Conservation (phyloP, 306 rosid genomes). For the Mimosa bimucronata region DNA sequence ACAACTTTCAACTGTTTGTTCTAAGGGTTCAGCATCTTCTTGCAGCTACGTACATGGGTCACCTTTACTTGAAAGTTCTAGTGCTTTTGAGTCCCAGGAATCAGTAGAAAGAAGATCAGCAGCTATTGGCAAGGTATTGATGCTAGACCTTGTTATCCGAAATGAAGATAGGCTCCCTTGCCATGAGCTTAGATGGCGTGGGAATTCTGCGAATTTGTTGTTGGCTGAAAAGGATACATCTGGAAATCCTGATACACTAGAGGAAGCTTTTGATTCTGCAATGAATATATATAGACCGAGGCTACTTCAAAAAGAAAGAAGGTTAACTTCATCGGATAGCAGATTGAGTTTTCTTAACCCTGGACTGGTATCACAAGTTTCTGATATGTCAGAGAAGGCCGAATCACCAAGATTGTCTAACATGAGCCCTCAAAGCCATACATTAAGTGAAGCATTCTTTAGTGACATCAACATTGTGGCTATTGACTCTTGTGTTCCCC, state of each 20-base stretch:
- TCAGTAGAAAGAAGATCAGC: conserved; percentile 70
- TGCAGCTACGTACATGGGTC: conserved; percentile 95
- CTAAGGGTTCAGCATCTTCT: conserved; percentile 36
- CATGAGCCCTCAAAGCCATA: conserved; percentile 48
- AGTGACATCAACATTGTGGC: conserved; percentile 76
- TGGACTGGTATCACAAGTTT: conserved; percentile 57
- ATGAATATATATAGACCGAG: conserved; percentile 69
- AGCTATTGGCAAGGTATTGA: conserved; percentile 85
- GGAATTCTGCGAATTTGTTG: conserved; percentile 88
- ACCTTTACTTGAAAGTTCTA: conserved; percentile 81
- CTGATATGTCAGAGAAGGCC: conserved; percentile 68
- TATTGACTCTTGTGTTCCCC: conserved; percentile 96
- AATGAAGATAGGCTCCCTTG: conserved; percentile 98
- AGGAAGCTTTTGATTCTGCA: conserved; percentile 66
- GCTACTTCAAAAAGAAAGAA: conserved; percentile 78
- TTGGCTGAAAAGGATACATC: conserved; percentile 63
- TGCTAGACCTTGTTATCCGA: conserved; percentile 93
- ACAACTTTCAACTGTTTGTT: conserved; percentile 31
- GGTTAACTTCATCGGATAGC: conserved; percentile 76
- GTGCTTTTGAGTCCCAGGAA: conserved; percentile 69
- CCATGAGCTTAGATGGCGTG: conserved; percentile 93
- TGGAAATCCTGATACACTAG: conserved; percentile 56
- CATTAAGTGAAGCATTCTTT: conserved; percentile 46
- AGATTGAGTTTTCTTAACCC: conserved; percentile 54
- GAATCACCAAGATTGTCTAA: conserved; percentile 70